Evolutionary conservation across 441 rosid genomes (phyloP).

Genomic region (Populus hybrid): DNA sequence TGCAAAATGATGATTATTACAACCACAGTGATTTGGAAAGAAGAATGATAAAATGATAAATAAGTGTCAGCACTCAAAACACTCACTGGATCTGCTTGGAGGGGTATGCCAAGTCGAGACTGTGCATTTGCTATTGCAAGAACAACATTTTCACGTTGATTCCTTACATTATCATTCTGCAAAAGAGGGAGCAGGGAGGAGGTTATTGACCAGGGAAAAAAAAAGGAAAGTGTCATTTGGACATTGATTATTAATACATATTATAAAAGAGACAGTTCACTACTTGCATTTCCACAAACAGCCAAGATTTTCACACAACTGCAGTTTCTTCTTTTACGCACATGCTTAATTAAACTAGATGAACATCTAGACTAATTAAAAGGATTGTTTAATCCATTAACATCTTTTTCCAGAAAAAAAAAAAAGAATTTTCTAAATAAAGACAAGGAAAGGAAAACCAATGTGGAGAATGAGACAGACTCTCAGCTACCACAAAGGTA

Average conservation of each 20-base stretch:
- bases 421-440: background rate
- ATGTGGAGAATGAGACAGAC: background rate
- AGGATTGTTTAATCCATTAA: background rate
- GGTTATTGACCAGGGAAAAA: background rate
- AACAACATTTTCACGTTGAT: constrained; percentile 94
- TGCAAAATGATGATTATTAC: background rate
- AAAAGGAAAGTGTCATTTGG: background rate
- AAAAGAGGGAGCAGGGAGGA: constrained; percentile 6
- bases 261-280: background rate
- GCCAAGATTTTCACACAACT: background rate
- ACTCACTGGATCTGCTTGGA: constrained; percentile 82
- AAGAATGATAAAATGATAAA: background rate
- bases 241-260: background rate
- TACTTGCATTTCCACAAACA: background rate
- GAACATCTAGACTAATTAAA: background rate
- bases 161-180: constrained; percentile 91
- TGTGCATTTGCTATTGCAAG: constrained; percentile 92
- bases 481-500: background rate
- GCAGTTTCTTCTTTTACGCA: background rate
- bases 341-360: background rate
- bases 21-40: background rate
- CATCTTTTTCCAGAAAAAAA: background rate
- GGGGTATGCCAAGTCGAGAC: constrained; percentile 64
- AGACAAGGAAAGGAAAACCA: background rate
- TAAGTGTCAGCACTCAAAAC: constrained; percentile 19